Percentiles rank a stretch among this genome's conserved stretches.
Conservation (phyloP, 345 rosid species). For the Arabis alpina region DNA sequence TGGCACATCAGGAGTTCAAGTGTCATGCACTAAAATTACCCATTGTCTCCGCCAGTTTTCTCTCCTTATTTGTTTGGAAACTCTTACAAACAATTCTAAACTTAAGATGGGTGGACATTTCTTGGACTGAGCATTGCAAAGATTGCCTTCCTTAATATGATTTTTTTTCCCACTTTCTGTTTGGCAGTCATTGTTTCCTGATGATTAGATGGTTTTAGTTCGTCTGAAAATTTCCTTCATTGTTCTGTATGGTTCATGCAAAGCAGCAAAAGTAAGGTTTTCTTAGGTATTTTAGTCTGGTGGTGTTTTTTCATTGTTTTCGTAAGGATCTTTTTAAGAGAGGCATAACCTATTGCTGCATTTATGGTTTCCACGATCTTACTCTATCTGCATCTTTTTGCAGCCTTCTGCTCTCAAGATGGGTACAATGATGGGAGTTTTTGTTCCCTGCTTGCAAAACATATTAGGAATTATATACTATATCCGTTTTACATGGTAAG, state of each 20-base stretch:
- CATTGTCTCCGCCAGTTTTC: constrained; percentile 22
- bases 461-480: constrained; percentile 98
- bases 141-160: constrained; percentile 22
- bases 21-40: constrained; percentile 29
- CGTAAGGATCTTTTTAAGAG: constrained; percentile 10
- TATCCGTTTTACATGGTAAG: constrained; percentile 96
- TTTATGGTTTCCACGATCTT: constrained; percentile 33
- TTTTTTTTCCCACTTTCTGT: constrained; percentile 21
- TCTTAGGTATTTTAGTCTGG: constrained; percentile 25
- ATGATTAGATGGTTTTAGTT: constrained; percentile 10
- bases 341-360: constrained; percentile 18
- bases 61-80: constrained; percentile 5
- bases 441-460: constrained; percentile 96
- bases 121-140: constrained; percentile 18
- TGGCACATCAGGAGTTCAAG: constrained; percentile 16
- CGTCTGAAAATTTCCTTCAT: constrained; percentile 23
- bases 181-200: constrained; percentile 8
- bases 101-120: constrained; percentile 18
- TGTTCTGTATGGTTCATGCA: constrained; percentile 26
- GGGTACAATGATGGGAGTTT: constrained; percentile 99
- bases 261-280: constrained; percentile 9
- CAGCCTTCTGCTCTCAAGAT: constrained; percentile 75
- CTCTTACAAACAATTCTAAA: constrained; percentile 4
- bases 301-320: background rate
- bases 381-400: constrained; percentile 45